These are phyloP conservation scores for Cardamine resedifolia DNA, from an alignment of 345 rosid genomes.

Conservation along the genomic window DNA sequence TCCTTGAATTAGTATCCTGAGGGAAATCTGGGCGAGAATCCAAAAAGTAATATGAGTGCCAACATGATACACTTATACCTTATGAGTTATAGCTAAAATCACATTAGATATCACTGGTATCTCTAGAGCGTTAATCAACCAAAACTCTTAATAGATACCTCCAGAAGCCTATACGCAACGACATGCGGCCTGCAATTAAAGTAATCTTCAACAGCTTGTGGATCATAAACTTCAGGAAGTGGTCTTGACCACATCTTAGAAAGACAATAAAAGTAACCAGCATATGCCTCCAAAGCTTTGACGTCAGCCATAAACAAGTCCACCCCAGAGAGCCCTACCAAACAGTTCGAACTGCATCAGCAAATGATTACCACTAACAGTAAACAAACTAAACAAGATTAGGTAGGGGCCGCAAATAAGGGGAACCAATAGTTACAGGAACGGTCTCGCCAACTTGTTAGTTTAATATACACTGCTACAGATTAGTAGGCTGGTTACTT, in stretches of 20 bases:
- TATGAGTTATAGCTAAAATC: neutral
- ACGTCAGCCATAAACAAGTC: constrained; percentile 93
- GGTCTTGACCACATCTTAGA: constrained; percentile 86
- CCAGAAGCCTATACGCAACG: constrained; percentile 77
- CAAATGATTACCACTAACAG: constrained; percentile 29
- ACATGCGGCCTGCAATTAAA: constrained; percentile 91
- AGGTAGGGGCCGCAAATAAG: neutral
- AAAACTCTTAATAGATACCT: constrained; percentile 49
- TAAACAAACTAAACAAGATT: neutral
- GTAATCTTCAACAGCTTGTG: constrained; percentile 70
- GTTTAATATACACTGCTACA: neutral
- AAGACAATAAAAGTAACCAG: constrained; percentile 55
- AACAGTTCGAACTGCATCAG: constrained; percentile 11
- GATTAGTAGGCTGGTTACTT: neutral
- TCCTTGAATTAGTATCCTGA: neutral
- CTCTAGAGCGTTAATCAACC: neutral
- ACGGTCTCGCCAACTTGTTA: neutral
- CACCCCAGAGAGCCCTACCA: constrained; percentile 70
- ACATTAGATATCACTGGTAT: neutral
- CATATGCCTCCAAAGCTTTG: constrained; percentile 82
- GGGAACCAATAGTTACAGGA: neutral
- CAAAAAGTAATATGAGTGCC: neutral
- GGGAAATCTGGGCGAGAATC: neutral
- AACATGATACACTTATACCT: neutral
- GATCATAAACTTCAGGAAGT: constrained; percentile 82